Evolutionary conservation across 805 yeast genomes (phyloP).

Genomic region (Sugiyamaella qingdaonensis): DNA sequence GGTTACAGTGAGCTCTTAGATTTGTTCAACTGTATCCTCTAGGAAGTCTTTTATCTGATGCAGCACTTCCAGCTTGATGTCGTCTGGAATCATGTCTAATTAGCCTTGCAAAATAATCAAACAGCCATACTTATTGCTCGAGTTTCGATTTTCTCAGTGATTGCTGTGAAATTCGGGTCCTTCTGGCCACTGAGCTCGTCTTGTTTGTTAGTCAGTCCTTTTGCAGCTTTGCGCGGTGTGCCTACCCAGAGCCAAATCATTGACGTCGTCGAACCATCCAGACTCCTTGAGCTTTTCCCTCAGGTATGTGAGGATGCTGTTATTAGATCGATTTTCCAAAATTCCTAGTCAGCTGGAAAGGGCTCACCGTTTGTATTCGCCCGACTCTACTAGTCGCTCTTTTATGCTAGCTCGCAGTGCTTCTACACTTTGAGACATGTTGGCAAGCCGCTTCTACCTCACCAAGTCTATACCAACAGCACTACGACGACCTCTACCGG

Average conservation of each 20-base stretch:
- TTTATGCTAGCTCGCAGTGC: conserved; percentile 51
- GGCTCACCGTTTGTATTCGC: conserved; percentile 66
- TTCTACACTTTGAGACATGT: conserved; percentile 7
- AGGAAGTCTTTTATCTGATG: conserved; percentile 40
- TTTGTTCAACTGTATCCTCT: conserved; percentile 20
- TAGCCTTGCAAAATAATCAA: background rate
- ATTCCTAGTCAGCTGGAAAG: background rate
- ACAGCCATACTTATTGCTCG: conserved; percentile 51
- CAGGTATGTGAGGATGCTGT: conserved; percentile 31
- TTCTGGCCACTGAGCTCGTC: conserved; percentile 41
- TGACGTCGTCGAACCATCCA: conserved; percentile 83
- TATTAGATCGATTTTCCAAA: background rate
- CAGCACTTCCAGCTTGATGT: conserved; percentile 57
- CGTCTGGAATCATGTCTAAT: conserved; percentile 57
- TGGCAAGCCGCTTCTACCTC: conserved; percentile 2
- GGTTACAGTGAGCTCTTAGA: background rate
- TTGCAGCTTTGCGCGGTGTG: background rate
- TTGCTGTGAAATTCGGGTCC: conserved; percentile 47
- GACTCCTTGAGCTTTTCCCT: conserved; percentile 62
- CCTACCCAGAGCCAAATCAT: conserved; percentile 52
- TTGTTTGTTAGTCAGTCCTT: conserved; percentile 6
- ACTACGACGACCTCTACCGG: background rate
- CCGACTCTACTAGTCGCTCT: conserved; percentile 65
- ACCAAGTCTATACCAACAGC: background rate
- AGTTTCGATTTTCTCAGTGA: conserved; percentile 54